Conservation (phyloP, 2,329 filamentous ascomycete genomes). For the Karstenula rhodostoma region DNA sequence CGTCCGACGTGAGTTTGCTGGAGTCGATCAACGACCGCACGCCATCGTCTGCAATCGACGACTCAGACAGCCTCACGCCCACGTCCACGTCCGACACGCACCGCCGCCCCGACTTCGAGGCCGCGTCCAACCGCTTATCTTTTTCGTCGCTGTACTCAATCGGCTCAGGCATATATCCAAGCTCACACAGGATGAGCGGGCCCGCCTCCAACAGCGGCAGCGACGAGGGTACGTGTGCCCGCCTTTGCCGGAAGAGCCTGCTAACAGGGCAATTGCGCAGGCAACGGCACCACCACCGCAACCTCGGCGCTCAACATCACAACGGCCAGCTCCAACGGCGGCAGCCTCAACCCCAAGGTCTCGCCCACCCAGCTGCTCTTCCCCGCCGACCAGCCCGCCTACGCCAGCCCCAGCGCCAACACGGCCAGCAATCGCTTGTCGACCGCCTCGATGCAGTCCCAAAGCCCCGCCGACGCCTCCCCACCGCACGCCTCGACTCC, state of each 20-base stretch:
- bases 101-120: slow-evolving; percentile 56
- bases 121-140: slow-evolving; percentile 71
- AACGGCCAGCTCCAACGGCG: slow-evolving; percentile 55
- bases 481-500: slow-evolving; percentile 21
- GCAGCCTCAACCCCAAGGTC: slow-evolving; percentile 46
- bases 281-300: slow-evolving; percentile 51
- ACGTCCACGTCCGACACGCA: slow-evolving; percentile 57
- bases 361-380: slow-evolving; percentile 51
- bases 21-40: slow-evolving; percentile 32
- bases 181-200: slow-evolving; percentile 61
- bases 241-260: neutral
- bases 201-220: slow-evolving; percentile 55
- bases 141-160: slow-evolving; percentile 77
- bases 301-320: slow-evolving; percentile 55
- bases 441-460: slow-evolving; percentile 10
- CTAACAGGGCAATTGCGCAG: slow-evolving; percentile 3
- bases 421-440: slow-evolving; percentile 3
- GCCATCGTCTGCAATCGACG: slow-evolving; percentile 58
- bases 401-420: slow-evolving; percentile 1
- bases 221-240: slow-evolving; percentile 52
- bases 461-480: slow-evolving; percentile 8
- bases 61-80: slow-evolving; percentile 57
- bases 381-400: slow-evolving; percentile 36
- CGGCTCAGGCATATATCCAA: slow-evolving; percentile 64
- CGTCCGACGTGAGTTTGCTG: slow-evolving; percentile 54